phyloP scores from a whole-genome alignment of 2,329 filamentous ascomycete species.

The Tolypocladium paradoxum region DNA sequence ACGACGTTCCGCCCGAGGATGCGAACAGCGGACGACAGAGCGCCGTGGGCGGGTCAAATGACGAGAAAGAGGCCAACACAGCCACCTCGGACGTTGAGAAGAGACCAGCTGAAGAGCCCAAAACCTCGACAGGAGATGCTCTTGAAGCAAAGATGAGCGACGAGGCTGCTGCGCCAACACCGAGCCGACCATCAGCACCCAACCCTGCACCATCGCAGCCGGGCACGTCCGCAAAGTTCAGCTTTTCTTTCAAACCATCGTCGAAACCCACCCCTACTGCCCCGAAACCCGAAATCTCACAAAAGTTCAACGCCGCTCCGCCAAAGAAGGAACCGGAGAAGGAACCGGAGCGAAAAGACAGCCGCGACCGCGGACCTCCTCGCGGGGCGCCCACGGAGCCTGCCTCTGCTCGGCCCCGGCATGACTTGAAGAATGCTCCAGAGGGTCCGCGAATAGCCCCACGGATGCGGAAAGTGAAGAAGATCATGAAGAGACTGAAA shows the following conservation, averaged over 20 bases:
- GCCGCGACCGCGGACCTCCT: slow-evolving; percentile 35
- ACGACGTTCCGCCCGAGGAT: slow-evolving; percentile 6
- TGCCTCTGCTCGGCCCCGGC: slow-evolving; percentile 33
- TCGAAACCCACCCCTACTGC: slow-evolving; percentile 45
- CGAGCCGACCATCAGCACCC: slow-evolving; percentile 8
- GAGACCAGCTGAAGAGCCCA: neutral
- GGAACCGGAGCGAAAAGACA: slow-evolving; percentile 13
- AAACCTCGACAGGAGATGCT: neutral
- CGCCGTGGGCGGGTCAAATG: slow-evolving; percentile 4
- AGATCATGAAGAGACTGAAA: slow-evolving; percentile 59
- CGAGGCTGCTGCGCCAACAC: neutral
- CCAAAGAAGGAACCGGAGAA: slow-evolving; percentile 30
- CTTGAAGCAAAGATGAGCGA: neutral
- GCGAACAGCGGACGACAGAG: slow-evolving; percentile 9
- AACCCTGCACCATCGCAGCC: slow-evolving; percentile 40
- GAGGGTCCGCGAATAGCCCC: slow-evolving; percentile 28
- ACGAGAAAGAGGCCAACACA: slow-evolving; percentile 6
- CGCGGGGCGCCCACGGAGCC: slow-evolving; percentile 42
- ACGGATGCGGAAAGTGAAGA: slow-evolving; percentile 53
- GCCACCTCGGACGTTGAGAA: slow-evolving; percentile 8
- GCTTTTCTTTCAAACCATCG: slow-evolving; percentile 81
- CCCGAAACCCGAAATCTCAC: slow-evolving; percentile 55
- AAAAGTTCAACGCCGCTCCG: slow-evolving; percentile 56
- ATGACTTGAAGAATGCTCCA: slow-evolving; percentile 19
- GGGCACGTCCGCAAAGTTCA: slow-evolving; percentile 59